Base-by-base conservation (phyloP, 371 early-diverging fungal genomes). In the Apophysomyces ossiformis region DNA sequence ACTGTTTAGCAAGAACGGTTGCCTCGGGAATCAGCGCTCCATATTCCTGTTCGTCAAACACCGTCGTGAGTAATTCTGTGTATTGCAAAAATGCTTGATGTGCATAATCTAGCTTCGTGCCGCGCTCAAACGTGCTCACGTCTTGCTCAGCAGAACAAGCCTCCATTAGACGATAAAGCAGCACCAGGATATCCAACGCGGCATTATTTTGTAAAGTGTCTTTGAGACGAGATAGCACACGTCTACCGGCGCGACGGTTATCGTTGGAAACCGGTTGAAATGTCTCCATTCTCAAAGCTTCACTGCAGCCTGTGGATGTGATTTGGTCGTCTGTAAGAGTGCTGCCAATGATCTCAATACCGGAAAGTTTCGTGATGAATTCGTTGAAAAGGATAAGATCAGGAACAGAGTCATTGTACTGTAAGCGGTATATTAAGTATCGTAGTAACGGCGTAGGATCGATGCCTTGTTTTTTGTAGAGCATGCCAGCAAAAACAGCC, bases 301-400 rank as follows among this genome's bases (percentile, higher is more conserved):
- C 90, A 3, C 91, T 87, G 39, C 92, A 93, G 1, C 89, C 88
- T 56, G 93, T 78, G 2, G 90, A 84, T 1, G 81, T 83, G 16
- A 92, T 75, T 65, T 93, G 92, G 15, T 78, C 69, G 35, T 85
- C 82, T 3, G 82, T 82, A 37, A 83, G 61, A 0, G 82, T 84
- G 36, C 72, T 73, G 9, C 75, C 90, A 3, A 84, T 71, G 5
- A 84, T 80, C 61, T 90, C 87, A 36, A 93, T 82, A 26, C 93
- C 93, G n/a, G 85, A 81, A 87, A 93, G 87, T 61, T 87, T 86
- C 11, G 84, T 81, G 7, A 95, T 77, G 12, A 94, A 75, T 67
- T 94, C 92, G n/a, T 87, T 84, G 39, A 95, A 70, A 1, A 95
- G 72, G 4, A 89, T 68, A 1, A 89, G 71, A 59, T 87, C 86